These are phyloP conservation scores for Haplographium delicatum DNA, from an alignment of 495 filamentous ascomycete genomes.

Conservation along the genomic window DNA sequence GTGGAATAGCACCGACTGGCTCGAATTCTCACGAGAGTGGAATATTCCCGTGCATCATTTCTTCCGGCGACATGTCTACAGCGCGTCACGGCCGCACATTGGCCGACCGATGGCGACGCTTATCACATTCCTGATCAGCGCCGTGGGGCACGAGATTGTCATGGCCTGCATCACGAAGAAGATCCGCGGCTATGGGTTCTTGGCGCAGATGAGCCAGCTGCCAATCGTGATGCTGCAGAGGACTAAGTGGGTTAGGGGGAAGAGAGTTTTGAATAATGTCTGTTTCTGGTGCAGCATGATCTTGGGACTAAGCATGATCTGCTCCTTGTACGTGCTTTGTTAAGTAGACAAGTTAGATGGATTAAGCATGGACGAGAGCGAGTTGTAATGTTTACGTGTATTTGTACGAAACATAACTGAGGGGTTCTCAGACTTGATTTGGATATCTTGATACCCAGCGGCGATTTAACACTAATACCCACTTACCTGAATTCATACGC, in stretches of 20 bases:
- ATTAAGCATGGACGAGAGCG: no score
- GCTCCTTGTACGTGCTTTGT: conserved; percentile 19
- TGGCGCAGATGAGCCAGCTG: conserved; percentile 93
- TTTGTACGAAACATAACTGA: no score
- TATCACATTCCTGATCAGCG: conserved; percentile 87
- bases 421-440: no score
- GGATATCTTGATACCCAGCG: no score
- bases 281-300: conserved; percentile 97
- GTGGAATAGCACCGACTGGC: conserved; percentile 88
- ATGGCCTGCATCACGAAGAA: conserved; percentile 99
- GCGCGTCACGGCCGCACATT: conserved; percentile 65
- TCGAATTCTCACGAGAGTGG: conserved; percentile 97
- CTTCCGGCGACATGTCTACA: conserved; percentile 91
- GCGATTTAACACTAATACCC: no score
- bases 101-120: conserved; percentile 75
- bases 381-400: no score
- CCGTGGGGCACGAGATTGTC: conserved; percentile 87
- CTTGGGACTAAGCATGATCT: conserved; percentile 74
- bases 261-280: conserved; percentile 80
- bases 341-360: not conserved
- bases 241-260: conserved; percentile 65
- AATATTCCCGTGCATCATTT: conserved; percentile 99
- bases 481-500: no score
- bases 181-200: conserved; percentile 85
- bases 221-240: conserved; percentile 90